These are phyloP conservation scores for Ceratobasidium sp. DNA, from an alignment of 1,284 basidiomycete genomes.

Conservation along the genomic window DNA sequence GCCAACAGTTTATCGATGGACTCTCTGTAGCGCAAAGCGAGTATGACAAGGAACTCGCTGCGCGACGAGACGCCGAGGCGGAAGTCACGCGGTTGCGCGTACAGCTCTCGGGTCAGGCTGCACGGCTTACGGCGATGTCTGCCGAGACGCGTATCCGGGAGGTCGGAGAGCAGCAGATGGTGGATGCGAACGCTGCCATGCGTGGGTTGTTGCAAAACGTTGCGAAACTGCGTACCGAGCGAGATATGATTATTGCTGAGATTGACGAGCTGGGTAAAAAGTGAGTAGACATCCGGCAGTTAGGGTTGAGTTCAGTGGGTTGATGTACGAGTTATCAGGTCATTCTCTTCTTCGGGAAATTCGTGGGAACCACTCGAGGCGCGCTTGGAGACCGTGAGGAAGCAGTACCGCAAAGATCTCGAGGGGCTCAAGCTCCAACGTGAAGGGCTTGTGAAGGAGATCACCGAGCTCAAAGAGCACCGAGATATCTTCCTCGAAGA, in stretches of 20 bases:
- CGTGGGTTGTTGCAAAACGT: constrained; percentile 85
- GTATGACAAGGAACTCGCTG: constrained; percentile 89
- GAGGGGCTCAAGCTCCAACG: constrained; percentile 84
- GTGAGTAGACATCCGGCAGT: constrained; percentile 57
- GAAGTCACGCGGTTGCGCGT: constrained; percentile 88
- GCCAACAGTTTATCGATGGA: constrained; percentile 92
- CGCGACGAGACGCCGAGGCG: constrained; percentile 88
- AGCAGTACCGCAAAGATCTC: constrained; percentile 87
- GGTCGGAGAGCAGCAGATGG: constrained; percentile 78
- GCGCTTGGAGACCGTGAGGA: constrained; percentile 90
- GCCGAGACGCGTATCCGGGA: constrained; percentile 82
- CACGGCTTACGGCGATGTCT: constrained; percentile 82
- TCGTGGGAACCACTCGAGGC: constrained; percentile 51
- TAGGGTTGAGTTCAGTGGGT: constrained; percentile 16
- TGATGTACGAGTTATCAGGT: background rate
- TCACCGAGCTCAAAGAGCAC: constrained; percentile 86
- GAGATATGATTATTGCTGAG: constrained; percentile 92
- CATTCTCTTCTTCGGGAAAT: constrained; percentile 15
- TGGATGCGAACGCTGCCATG: constrained; percentile 81
- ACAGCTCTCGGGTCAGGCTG: constrained; percentile 89
- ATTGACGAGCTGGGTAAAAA: constrained; percentile 84
- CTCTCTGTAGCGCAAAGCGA: constrained; percentile 91
- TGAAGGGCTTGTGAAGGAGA: constrained; percentile 82
- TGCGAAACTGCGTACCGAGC: constrained; percentile 86
- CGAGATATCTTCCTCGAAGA: constrained; percentile 91